phyloP scores from a whole-genome alignment of 805 yeast genomes.

The Kodamaea neixiangensis region DNA sequence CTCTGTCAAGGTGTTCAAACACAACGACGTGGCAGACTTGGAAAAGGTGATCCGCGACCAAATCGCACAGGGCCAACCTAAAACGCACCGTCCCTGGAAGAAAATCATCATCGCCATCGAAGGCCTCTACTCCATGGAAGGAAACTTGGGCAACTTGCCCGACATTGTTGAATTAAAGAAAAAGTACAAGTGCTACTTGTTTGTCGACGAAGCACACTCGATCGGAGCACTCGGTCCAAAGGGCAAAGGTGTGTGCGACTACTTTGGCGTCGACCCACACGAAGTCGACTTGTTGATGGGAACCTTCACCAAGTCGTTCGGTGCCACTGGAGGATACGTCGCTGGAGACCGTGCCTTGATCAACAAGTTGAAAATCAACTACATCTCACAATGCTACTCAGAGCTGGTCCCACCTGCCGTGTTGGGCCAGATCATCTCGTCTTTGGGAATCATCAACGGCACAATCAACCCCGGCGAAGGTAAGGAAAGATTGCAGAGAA shows the following conservation, averaged over 20 bases:
- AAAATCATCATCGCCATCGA: conserved; percentile 84
- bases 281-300: conserved; percentile 93
- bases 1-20: conserved; percentile 86
- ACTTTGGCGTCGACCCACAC: conserved; percentile 75
- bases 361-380: conserved; percentile 70
- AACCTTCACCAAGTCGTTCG: conserved; percentile 94
- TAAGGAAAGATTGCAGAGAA: conserved; percentile 81
- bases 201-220: conserved; percentile 97
- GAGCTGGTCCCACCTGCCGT: conserved; percentile 94
- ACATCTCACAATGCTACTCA: conserved; percentile 72
- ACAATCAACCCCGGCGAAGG: conserved; percentile 92
- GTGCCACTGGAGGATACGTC: conserved; percentile 98
- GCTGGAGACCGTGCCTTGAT: conserved; percentile 74
- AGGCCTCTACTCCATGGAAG: conserved; percentile 92
- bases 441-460: conserved; percentile 78
- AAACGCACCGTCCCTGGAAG: conserved; percentile 95
- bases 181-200: conserved; percentile 85
- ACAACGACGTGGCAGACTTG: conserved; percentile 81
- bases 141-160: conserved; percentile 84
- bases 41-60: conserved; percentile 79
- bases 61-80: conserved; percentile 92
- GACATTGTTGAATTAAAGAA: conserved; percentile 68
- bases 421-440: conserved; percentile 79
- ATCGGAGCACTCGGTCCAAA: conserved; percentile 97
- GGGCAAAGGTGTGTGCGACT: conserved; percentile 95